phyloP scores from a whole-genome alignment of 2,329 filamentous ascomycete species.

The Ceratocystis variospora region DNA sequence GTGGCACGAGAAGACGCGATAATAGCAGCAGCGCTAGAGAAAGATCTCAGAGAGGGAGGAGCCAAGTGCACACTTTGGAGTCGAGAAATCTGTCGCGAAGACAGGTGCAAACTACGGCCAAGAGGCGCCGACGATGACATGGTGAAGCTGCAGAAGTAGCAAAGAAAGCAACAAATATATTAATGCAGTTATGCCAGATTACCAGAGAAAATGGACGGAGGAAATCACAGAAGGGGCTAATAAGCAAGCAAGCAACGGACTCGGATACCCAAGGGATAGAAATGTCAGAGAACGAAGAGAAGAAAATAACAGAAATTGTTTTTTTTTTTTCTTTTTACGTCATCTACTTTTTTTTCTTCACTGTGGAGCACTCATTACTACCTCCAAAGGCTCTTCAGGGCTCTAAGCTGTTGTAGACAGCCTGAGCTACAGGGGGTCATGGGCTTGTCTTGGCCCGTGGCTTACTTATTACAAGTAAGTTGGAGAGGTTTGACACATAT shows the following conservation, averaged over 20 bases:
- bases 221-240: background rate
- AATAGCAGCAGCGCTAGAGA: constrained; percentile 17
- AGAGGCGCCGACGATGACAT: constrained; percentile 30
- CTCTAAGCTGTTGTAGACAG: background rate
- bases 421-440: background rate
- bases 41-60: constrained; percentile 10
- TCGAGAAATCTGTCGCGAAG: constrained; percentile 25
- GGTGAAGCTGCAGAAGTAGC: constrained; percentile 14
- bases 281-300: background rate
- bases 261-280: background rate
- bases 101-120: constrained; percentile 30
- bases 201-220: background rate
- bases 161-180: background rate
- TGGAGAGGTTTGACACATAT: background rate
- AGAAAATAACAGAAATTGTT: background rate
- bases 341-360: background rate
- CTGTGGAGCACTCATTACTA: background rate
- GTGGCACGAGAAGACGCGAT: constrained; percentile 14
- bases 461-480: too few relatives aligned
- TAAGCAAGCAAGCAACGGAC: background rate
- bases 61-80: constrained; percentile 6
- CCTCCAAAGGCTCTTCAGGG: background rate
- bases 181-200: background rate
- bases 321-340: background rate
- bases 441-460: too few relatives aligned